Evolutionary conservation across 257 asterid genomes (phyloP).

Genomic region (Echites panduratus): DNA sequence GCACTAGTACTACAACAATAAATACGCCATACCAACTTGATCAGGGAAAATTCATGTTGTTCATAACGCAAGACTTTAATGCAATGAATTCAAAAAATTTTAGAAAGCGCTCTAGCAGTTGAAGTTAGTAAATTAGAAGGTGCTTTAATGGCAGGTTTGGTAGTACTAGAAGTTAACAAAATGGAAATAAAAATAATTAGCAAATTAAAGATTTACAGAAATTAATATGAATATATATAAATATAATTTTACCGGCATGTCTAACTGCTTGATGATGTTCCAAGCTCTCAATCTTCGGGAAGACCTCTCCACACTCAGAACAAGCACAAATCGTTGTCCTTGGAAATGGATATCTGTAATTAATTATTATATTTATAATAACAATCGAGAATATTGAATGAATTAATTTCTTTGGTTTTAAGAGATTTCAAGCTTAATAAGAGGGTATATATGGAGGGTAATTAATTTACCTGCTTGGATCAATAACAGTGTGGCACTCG

Average conservation of each 20-base stretch:
- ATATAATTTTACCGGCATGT: constrained; percentile 69
- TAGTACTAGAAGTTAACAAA: neutral
- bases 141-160: neutral
- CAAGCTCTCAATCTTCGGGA: constrained; percentile 79
- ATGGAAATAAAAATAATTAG: neutral
- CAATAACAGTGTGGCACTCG: constrained; percentile 80
- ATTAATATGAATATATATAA: neutral
- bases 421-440: no score
- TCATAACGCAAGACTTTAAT: neutral
- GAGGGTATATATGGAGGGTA: neutral
- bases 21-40: constrained; percentile 15
- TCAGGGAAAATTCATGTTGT: constrained; percentile 5
- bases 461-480: constrained; percentile 88
- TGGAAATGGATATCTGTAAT: constrained; percentile 57
- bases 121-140: neutral
- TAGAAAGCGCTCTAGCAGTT: neutral
- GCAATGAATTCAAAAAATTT: neutral
- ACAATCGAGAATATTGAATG: no score
- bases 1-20: neutral
- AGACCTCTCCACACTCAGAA: constrained; percentile 83
- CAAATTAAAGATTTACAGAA: neutral
- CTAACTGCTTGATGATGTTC: constrained; percentile 85
- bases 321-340: constrained; percentile 81
- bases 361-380: no score
- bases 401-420: neutral